phyloP scores from a whole-genome alignment of 139 green algal species.

The Ettlia oleoabundans region DNA sequence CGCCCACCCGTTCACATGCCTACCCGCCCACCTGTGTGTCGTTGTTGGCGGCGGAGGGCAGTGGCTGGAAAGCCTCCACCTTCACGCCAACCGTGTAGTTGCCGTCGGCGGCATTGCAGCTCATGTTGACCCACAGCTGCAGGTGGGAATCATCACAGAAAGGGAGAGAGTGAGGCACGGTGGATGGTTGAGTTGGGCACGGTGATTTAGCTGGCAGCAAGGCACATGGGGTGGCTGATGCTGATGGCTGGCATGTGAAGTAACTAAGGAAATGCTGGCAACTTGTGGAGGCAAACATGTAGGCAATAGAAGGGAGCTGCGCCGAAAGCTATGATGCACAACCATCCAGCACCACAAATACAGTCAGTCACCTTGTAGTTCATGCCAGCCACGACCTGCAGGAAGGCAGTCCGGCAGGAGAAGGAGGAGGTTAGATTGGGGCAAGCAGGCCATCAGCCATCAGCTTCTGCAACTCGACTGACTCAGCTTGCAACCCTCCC shows the following conservation, averaged over 20 bases:
- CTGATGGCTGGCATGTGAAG: no score
- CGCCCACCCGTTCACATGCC: no score
- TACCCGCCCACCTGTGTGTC: neutral
- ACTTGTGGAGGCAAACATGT: no score
- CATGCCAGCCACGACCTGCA: neutral
- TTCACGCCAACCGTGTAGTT: neutral
- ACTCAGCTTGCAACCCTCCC: no score
- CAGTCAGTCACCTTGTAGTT: neutral
- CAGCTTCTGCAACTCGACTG: no score
- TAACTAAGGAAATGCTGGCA: no score
- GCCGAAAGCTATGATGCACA: neutral
- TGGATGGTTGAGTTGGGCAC: neutral
- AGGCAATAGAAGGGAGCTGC: no score
- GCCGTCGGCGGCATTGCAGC: neutral
- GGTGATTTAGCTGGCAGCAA: no score
- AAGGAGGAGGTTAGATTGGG: no score
- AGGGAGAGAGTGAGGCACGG: neutral
- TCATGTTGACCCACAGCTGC: neutral
- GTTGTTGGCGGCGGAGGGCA: neutral
- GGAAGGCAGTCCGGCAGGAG: neutral
- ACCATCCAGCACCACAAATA: neutral
- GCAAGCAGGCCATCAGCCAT: no score
- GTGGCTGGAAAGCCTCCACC: neutral
- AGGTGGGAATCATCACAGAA: no score
- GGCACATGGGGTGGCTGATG: no score